Base-by-base conservation (phyloP, 2,329 filamentous ascomycete species). In the Pseudogymnoascus sp. region DNA sequence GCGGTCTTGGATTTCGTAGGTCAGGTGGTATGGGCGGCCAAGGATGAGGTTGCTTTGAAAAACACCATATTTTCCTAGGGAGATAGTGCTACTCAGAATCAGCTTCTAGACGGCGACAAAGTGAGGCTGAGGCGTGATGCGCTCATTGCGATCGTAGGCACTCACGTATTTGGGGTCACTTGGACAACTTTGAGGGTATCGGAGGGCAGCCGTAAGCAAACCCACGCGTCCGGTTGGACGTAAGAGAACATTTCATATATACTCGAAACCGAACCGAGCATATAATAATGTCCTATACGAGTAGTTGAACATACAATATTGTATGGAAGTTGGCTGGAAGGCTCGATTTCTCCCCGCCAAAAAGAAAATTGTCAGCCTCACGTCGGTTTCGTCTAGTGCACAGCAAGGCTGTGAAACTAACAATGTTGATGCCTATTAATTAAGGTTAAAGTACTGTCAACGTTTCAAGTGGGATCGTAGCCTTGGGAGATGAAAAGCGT, bases 21-120 rank as follows among this genome's bases (percentile, higher is more conserved):
- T 97, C 63, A 95, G 79, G 76, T 96, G 85, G 72, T 90, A 96
- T 0, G 94, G 94, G 6, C 94, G 87, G n/a, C 91, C 88, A 65
- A 99, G 84, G 50, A 99, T 84, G 33, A 94, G 83, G 71, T 97
- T 97, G 60, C 90, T 86, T 13, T 90, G 88, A 71, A 99, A 97
- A 1, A 85, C 85, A 66, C 94, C 94, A 73, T 94, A 96, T 83
- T 97, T 97, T 61, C 92, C 92, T 35, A 97, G 80, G 1, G 90
- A 91, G 66, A 97, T 88, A 47, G 85, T 90, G 40, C 92, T 97
- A 68, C 39, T 64, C 62, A 68, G 67, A 65, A 69, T 72, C 63
- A 70, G 61, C 64, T 21, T 65, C 62, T 64, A 68, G 64, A 70
- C 64, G 63, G 29, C 37, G 11, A 50, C 41, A 33, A 50, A 47